Evolutionary conservation across 495 filamentous ascomycete genomes (phyloP), one percentile per base, ranked within the genome.

Genomic region (Penicillium cosmopolitanum): DNA sequence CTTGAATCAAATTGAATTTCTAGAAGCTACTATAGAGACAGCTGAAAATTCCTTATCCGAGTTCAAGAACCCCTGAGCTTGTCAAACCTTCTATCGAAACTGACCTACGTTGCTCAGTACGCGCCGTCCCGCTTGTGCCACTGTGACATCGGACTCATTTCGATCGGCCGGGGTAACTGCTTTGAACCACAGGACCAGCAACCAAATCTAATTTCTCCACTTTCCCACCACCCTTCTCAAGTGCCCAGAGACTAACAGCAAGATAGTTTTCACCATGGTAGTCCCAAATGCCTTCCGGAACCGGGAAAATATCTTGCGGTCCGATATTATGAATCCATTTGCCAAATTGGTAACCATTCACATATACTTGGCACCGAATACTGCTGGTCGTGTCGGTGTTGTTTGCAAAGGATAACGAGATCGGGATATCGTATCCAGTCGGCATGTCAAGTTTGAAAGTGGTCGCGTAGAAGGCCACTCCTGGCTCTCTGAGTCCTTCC

Each of bases 261-360:
- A 89, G 55, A 50, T 72, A 80, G 54, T 89, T 89, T 38, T 69
- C 51, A 0, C 84, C 86, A 25, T 78, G 70, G 58, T 88, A 81
- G 56, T 89, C 79, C n/a, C 89, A 66, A 23, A 89, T 83, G 12
- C 84, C 85, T 64, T 85, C 78, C 0, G 87, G 86, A 28, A 88
- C 78, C 1, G 84, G 85, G 61, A 83, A 88, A 35, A 73, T 61
- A 5, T 72, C 82, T 67, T 92, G 88, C 16, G 89, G 89, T 2
- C 88, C 89, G 54, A 90, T 71, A 48, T 90, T 58, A 53, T 73
- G 68, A n/a, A 70, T 59, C 51, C 86, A 86, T 67, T 89, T 86
- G 6, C 87, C 87, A 65, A 84, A 90, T 66, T 90, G 87, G 58
- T 80, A 91, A 5, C 89, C 88, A 67, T 90, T 90, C 43, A 91